Evolutionary conservation across 352 stramenopile species (phyloP).

Genomic region (Globisporangium perplexum): DNA sequence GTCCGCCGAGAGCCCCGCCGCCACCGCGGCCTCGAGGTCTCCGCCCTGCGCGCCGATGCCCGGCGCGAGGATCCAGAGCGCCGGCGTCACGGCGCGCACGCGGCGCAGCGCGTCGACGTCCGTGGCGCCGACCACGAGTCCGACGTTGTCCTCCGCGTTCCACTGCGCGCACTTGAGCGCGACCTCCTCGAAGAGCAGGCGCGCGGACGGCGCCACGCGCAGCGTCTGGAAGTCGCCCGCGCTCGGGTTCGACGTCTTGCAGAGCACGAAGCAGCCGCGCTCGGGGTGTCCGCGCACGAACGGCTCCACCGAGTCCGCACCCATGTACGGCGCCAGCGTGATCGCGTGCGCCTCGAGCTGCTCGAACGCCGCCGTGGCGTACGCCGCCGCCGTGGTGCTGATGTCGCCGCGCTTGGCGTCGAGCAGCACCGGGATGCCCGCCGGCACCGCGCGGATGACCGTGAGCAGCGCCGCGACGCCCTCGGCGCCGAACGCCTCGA

Average conservation of each 20-base stretch:
- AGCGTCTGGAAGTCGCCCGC: conserved; percentile 95
- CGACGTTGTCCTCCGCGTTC: conserved; percentile 89
- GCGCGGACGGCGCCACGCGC: conserved; percentile 21
- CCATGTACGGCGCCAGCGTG: conserved; percentile 98
- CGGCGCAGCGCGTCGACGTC: conserved; percentile 89
- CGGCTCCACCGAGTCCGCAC: conserved; percentile 95
- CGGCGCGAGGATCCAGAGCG: conserved; percentile 97
- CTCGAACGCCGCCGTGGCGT: conserved; percentile 93
- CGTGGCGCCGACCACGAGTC: conserved; percentile 97
- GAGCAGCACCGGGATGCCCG: conserved; percentile 94
- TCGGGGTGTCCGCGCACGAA: conserved; percentile 90
- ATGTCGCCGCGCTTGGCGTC: conserved; percentile 99
- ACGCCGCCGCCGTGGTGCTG: conserved; percentile 95
- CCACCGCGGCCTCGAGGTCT: conserved; percentile 88
- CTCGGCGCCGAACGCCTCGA: conserved; percentile 90
- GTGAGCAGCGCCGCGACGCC: conserved; percentile 88
- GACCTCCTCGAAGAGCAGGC: conserved; percentile 87
- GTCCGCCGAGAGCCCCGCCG: conserved; percentile 69
- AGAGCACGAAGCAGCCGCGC: conserved; percentile 96
- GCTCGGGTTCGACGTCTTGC: conserved; percentile 98
- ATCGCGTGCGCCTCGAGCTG: conserved; percentile 92
- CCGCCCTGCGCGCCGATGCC: conserved; percentile 93
- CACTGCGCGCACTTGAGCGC: conserved; percentile 87
- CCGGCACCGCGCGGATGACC: conserved; percentile 87
- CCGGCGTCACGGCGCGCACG: conserved; percentile 78